Base-by-base conservation (phyloP, 2,329 filamentous ascomycete species). In the Talaromyces sp. region DNA sequence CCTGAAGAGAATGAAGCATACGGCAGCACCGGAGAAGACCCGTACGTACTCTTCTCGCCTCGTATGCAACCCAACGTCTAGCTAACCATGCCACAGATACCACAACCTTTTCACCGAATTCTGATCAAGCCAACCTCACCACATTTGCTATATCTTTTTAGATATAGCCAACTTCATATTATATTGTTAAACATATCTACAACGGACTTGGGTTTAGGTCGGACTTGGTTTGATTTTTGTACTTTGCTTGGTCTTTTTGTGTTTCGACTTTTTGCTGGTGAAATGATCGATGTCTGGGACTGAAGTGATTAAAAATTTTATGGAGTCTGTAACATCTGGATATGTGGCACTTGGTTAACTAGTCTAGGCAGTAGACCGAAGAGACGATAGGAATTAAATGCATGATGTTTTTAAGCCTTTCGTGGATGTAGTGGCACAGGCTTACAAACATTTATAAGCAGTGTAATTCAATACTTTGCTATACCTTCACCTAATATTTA, bases 1-100 rank as follows among this genome's bases (percentile, higher is more conserved):
- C 93, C 95, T 1, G 95, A 99, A 79, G 95, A 99, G 79, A 92
- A 91, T 52, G 95, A 99, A 79, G 88, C 89, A 75, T 99, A 99
- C 75, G 95, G 95, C 45, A 82, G 86, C 70, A 81, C 81, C 62
- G 93, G 92, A 54, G 84, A 89, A 69, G 94, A 98, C 79, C 90
- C 92, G 94, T 97, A 85, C 83, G 94, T 90, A 63, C 66, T 9
- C 45, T n/a, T 16, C 35, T 14, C 27, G 5, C 8, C 35, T 10
- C 5, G n/a, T 6, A 37, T 11, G 13, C 9, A 11, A 37, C 4
- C 37, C 11, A 2, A 2, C 41, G 27, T 14, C 11, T 22, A 19
- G 31, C 64, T 66, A 37, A 66, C 60, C 22, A 37, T 9, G n/a
- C 19, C 58, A 49, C 71, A 92, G 90, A 74, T 88, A 88, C 72